phyloP scores from a whole-genome alignment of 345 rosid species.

The Hirschfeldia incana region DNA sequence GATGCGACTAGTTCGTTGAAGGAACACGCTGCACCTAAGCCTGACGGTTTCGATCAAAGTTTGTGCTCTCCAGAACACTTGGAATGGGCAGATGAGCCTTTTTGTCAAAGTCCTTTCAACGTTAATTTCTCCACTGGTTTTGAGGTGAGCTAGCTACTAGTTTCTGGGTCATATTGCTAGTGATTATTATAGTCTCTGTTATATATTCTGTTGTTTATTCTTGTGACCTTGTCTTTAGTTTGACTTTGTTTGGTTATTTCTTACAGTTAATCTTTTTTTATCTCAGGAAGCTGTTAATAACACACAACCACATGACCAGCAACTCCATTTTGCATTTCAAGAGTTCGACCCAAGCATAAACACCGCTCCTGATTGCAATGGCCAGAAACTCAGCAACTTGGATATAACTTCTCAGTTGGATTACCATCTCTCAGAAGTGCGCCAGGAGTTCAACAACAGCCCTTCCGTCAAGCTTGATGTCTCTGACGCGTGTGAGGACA shows the following conservation, averaged over 20 bases:
- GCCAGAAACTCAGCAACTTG: constrained; percentile 35
- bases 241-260: background rate
- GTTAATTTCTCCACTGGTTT: constrained; percentile 26
- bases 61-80: constrained; percentile 39
- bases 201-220: background rate
- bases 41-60: constrained; percentile 45
- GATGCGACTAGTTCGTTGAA: constrained; percentile 75
- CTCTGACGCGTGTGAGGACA: constrained; percentile 23
- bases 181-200: too few species aligned
- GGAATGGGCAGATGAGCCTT: constrained; percentile 46
- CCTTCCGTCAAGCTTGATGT: constrained; percentile 39
- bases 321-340: constrained; percentile 37
- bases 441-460: constrained; percentile 46
- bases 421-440: constrained; percentile 47
- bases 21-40: constrained; percentile 39
- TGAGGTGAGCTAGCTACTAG: constrained; percentile 36
- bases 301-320: constrained; percentile 40
- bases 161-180: too few species aligned
- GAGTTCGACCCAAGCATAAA: constrained; percentile 49
- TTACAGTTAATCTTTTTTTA: background rate
- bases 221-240: background rate
- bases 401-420: constrained; percentile 54
- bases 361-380: constrained; percentile 38
- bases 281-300: constrained; percentile 50
- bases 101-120: constrained; percentile 37